Conservation (phyloP, 73 alveolate species). For the Paramecium pentaurelia region DNA sequence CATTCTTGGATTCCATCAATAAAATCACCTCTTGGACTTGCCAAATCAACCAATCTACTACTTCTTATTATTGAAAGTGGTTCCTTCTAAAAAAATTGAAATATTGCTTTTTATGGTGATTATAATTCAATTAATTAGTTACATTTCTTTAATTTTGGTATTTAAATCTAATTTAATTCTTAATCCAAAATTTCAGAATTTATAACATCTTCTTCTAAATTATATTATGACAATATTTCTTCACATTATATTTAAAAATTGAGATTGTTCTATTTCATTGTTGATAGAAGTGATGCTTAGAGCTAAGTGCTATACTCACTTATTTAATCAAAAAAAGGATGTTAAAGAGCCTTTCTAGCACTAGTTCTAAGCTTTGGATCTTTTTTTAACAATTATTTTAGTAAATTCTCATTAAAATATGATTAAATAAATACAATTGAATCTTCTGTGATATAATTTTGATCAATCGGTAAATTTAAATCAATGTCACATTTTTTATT, state of each 20-base stretch:
- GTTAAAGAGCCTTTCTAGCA: conserved; percentile 53
- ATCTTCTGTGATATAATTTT: background rate
- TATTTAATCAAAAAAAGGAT: conserved; percentile 37
- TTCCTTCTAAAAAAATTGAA: background rate
- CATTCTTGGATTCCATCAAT: background rate
- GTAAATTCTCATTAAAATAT: conserved; percentile 10
- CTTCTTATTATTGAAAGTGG: background rate
- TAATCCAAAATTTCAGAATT: background rate
- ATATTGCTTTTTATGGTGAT: background rate
- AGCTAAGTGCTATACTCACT: background rate
- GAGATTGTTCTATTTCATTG: background rate
- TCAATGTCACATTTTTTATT: conserved; percentile 19
- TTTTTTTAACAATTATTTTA: background rate
- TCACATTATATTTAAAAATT: background rate
- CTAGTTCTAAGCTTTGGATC: conserved; percentile 8
- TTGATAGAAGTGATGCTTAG: background rate
- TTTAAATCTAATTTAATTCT: background rate
- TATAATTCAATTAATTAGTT: background rate
- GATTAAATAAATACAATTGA: background rate
- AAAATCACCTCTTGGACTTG: background rate
- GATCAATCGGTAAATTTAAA: background rate
- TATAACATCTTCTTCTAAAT: background rate
- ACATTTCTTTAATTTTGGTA: background rate
- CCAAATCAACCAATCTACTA: background rate
- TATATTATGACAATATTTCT: background rate